These are phyloP conservation scores for Castanea mollissima DNA, from an alignment of 306 rosid species.

Conservation along the genomic window DNA sequence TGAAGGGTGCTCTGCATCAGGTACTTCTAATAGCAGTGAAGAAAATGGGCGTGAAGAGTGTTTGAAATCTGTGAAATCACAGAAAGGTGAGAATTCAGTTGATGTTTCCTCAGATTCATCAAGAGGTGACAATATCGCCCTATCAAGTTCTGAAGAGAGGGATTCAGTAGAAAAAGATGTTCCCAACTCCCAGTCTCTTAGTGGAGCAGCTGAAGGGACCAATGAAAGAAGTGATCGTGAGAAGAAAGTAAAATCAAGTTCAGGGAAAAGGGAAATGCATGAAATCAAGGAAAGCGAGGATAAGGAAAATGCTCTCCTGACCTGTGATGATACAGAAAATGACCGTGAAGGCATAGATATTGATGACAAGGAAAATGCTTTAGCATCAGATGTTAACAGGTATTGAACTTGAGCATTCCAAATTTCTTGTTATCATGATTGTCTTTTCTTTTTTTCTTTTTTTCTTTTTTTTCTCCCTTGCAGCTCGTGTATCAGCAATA, in stretches of 20 bases:
- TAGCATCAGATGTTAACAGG: slow-evolving; percentile 56
- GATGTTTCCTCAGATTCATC: slow-evolving; percentile 29
- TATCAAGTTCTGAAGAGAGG: slow-evolving; percentile 27
- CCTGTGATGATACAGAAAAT: slow-evolving; percentile 47
- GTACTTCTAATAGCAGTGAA: slow-evolving; percentile 25
- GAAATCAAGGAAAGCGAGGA: slow-evolving; percentile 30
- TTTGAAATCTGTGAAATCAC: slow-evolving; percentile 1
- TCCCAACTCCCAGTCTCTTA: background rate
- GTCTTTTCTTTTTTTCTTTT: slow-evolving; percentile 8
- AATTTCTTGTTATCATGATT: background rate
- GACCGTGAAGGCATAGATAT: slow-evolving; percentile 26
- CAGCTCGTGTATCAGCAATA: slow-evolving; percentile 4
- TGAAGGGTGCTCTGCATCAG: slow-evolving; percentile 33
- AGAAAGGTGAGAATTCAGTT: slow-evolving; percentile 21
- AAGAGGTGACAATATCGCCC: slow-evolving; percentile 19
- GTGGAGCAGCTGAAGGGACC: slow-evolving; percentile 21
- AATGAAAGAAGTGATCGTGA: slow-evolving; percentile 24
- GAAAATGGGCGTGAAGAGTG: slow-evolving; percentile 19
- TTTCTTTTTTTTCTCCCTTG: background rate
- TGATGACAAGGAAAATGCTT: slow-evolving; percentile 63
- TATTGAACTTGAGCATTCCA: slow-evolving; percentile 20
- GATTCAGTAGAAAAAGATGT: background rate
- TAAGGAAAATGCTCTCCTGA: slow-evolving; percentile 34
- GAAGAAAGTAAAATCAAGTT: slow-evolving; percentile 24
- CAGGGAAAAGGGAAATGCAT: slow-evolving; percentile 17